Evolutionary conservation across 306 rosid genomes (phyloP).

Genomic region (Castanospermum australe): DNA sequence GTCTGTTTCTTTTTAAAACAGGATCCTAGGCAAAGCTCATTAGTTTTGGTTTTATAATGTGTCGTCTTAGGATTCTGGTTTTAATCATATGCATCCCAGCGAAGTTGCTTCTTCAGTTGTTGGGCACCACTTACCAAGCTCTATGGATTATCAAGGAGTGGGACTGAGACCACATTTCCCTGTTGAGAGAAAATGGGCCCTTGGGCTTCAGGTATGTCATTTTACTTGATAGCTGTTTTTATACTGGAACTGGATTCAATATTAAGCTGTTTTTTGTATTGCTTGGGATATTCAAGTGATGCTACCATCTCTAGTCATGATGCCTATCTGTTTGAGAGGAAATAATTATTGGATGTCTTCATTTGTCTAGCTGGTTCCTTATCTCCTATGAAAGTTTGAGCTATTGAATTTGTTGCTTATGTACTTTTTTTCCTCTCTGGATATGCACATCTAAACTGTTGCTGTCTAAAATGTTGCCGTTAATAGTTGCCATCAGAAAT

Average conservation of each 20-base stretch:
- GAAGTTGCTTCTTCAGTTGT: slow-evolving; percentile 62
- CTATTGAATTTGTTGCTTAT: slow-evolving; percentile 12
- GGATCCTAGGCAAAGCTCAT: slow-evolving; percentile 21
- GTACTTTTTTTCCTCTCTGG: neutral
- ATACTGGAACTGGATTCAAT: neutral
- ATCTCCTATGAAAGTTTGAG: neutral
- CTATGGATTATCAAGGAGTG: slow-evolving; percentile 64
- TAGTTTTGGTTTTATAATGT: slow-evolving; percentile 27
- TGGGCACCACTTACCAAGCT: slow-evolving; percentile 71
- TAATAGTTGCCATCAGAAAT: neutral
- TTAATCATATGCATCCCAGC: slow-evolving; percentile 50
- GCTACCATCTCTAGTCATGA: slow-evolving; percentile 1
- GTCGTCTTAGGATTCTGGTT: slow-evolving; percentile 57
- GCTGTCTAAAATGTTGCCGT: neutral
- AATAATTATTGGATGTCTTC: slow-evolving; percentile 17
- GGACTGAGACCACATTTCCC: slow-evolving; percentile 67
- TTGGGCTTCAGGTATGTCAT: slow-evolving; percentile 84
- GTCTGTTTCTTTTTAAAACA: neutral
- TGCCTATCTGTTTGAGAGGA: slow-evolving; percentile 10
- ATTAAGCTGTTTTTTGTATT: neutral
- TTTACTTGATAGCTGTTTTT: slow-evolving; percentile 29
- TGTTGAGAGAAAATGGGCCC: slow-evolving; percentile 95
- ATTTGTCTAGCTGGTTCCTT: slow-evolving; percentile 24
- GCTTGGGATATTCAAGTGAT: slow-evolving; percentile 11
- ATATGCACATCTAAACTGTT: neutral